Percentiles rank a stretch among this genome's conserved stretches.
These are phyloP conservation scores for Cunninghamia lanceolata DNA, from an alignment of 75 land plant species.

Conservation along the genomic window DNA sequence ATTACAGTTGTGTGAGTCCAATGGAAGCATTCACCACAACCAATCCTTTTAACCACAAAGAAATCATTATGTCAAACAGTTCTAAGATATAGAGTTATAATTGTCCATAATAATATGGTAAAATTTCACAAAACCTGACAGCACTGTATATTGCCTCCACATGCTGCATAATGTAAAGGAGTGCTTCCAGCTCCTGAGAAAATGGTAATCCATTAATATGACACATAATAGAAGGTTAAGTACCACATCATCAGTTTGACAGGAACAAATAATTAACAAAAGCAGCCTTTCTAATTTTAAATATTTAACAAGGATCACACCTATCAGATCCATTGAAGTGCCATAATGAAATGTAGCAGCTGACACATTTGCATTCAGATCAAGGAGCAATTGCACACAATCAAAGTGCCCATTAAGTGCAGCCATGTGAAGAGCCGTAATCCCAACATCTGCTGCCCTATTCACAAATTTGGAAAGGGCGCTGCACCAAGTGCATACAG, in stretches of 20 bases:
- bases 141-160: slow-evolving; percentile 87
- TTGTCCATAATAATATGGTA: not conserved
- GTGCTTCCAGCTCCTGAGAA: slow-evolving; percentile 84
- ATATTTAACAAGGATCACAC: slow-evolving; percentile 19
- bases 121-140: slow-evolving; percentile 57
- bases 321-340: slow-evolving; percentile 76
- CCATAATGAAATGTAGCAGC: slow-evolving; percentile 79
- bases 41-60: not conserved
- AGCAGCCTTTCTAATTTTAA: not conserved
- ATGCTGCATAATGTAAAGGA: slow-evolving; percentile 88
- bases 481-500: slow-evolving; percentile 32
- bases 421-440: slow-evolving; percentile 91
- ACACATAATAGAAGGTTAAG: not conserved
- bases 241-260: not conserved
- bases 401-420: slow-evolving; percentile 77
- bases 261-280: slow-evolving; percentile 8
- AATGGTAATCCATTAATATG: slow-evolving; percentile 8
- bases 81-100: not conserved
- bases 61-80: slow-evolving; percentile 6
- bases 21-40: not conserved
- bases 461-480: slow-evolving; percentile 76
- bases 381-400: slow-evolving; percentile 79
- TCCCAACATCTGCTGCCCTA: slow-evolving; percentile 85
- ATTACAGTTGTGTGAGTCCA: not conserved
- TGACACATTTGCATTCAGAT: slow-evolving; percentile 71